Evolutionary conservation across 495 filamentous ascomycete genomes (phyloP).

Genomic region (Parathielavia appendiculata): DNA sequence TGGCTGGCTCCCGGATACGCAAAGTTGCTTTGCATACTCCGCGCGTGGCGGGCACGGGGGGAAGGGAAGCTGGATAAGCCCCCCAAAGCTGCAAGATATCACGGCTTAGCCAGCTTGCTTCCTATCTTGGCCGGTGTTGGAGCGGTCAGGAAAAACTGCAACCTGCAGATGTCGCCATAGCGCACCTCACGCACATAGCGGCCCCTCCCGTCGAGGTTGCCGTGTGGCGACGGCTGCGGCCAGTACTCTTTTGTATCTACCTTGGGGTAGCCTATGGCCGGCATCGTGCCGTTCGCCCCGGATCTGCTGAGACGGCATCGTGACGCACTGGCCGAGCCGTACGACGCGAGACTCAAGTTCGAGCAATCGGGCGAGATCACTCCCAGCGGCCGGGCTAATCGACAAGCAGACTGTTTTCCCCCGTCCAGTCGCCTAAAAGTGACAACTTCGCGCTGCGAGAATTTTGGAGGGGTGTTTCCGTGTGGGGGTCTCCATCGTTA

Average conservation of each 20-base stretch:
- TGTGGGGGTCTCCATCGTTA: not conserved
- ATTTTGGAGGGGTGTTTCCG: too few relatives aligned
- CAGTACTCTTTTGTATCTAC: conserved; percentile 1
- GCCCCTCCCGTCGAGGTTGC: conserved; percentile 15
- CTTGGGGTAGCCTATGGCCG: not conserved
- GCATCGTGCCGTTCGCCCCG: conserved; percentile 16
- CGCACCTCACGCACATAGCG: conserved; percentile 13
- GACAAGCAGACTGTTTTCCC: not conserved
- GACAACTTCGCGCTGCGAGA: not conserved
- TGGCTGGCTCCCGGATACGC: conserved; percentile 2
- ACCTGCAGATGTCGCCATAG: conserved; percentile 10
- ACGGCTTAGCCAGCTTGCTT: not conserved
- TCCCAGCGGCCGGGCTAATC: not conserved
- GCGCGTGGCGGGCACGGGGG: conserved; percentile 11
- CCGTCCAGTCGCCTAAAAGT: not conserved
- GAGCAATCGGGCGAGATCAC: not conserved
- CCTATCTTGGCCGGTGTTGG: not conserved
- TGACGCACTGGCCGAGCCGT: not conserved
- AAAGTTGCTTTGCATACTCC: conserved; percentile 16
- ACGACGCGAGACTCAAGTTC: not conserved
- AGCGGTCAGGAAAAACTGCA: not conserved
- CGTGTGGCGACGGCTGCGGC: conserved; percentile 2
- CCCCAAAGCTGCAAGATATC: conserved; percentile 1
- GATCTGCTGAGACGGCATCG: not conserved
- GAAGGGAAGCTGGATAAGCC: not conserved